A percentile compares a stretch with the other conserved stretches of the same genome.
Conservation (phyloP, 163 green algal genomes). For the Coccomyxa subellipsoidea region DNA sequence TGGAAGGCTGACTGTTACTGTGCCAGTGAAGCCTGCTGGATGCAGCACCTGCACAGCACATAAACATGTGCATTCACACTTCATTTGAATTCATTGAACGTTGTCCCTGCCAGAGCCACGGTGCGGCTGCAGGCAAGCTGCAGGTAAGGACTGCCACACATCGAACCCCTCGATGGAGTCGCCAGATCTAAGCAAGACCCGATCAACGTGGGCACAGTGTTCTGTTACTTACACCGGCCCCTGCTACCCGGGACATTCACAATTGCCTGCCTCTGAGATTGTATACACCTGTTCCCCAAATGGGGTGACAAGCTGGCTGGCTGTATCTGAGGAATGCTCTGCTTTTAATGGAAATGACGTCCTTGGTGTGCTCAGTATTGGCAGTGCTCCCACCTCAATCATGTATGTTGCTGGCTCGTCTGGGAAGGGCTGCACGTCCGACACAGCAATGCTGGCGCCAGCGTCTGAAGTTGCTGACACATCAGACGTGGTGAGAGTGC, state of each 20-base stretch:
- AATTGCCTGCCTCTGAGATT: not conserved
- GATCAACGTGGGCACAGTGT: no score
- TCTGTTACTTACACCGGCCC: no score
- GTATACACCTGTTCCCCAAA: not conserved
- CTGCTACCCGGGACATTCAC: no score
- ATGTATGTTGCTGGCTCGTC: constrained; percentile 14
- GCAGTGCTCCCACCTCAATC: constrained; percentile 19
- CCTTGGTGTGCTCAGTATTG: not conserved
- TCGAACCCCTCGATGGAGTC: no score
- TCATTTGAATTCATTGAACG: not conserved
- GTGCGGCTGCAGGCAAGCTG: no score
- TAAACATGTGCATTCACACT: not conserved
- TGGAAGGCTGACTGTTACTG: constrained; percentile 16
- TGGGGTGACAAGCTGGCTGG: not conserved
- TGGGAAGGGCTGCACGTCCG: constrained; percentile 14
- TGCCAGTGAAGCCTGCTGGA: constrained; percentile 13
- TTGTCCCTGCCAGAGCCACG: not conserved
- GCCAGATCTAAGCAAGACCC: no score
- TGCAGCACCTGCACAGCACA: constrained; percentile 18
- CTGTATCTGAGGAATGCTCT: not conserved
- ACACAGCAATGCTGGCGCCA: not conserved
- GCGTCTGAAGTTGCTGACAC: not conserved
- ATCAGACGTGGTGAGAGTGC: not conserved
- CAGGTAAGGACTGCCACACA: no score
- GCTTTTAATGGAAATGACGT: not conserved